Evolutionary conservation across 805 yeast species (phyloP).

Genomic region (Kregervanrija fluxuum): DNA sequence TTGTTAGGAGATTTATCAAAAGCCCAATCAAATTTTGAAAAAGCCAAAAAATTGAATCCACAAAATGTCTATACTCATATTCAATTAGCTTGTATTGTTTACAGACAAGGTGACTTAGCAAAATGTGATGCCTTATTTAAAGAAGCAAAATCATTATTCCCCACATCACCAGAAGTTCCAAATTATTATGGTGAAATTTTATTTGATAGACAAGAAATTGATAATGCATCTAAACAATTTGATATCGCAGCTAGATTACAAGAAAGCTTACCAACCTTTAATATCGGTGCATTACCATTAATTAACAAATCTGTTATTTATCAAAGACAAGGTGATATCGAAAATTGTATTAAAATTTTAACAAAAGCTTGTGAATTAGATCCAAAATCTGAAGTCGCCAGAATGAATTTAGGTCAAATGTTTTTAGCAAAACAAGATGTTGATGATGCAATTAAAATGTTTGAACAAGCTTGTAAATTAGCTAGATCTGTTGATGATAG

Average conservation of each 20-base stretch:
- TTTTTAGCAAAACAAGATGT: slow-evolving; percentile 77
- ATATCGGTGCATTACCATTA: slow-evolving; percentile 84
- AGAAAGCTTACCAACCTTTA: slow-evolving; percentile 54
- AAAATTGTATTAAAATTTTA: slow-evolving; percentile 57
- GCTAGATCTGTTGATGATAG: slow-evolving; percentile 84
- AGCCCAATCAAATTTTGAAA: slow-evolving; percentile 70
- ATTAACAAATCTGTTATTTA: slow-evolving; percentile 79
- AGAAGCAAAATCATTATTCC: slow-evolving; percentile 66
- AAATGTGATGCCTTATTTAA: slow-evolving; percentile 58
- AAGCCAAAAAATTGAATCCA: slow-evolving; percentile 68
- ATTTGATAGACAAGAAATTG: slow-evolving; percentile 68
- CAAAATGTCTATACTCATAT: slow-evolving; percentile 77
- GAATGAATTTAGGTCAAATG: slow-evolving; percentile 86
- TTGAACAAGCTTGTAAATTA: slow-evolving; percentile 74
- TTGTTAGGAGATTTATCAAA: slow-evolving; percentile 64
- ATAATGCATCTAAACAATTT: slow-evolving; percentile 73
- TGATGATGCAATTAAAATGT: slow-evolving; percentile 72
- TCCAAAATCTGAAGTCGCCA: slow-evolving; percentile 83
- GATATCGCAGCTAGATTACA: slow-evolving; percentile 83
- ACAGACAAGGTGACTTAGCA: slow-evolving; percentile 60
- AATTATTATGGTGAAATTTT: slow-evolving; percentile 93
- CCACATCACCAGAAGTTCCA: slow-evolving; percentile 85
- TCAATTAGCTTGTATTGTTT: slow-evolving; percentile 87
- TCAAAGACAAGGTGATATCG: slow-evolving; percentile 47
- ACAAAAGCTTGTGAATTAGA: slow-evolving; percentile 74